Evolutionary conservation across 192 early-diverging fungal species (phyloP), one percentile per base, ranked within the genome.

Genomic region (Irineochytrium annulatum): DNA sequence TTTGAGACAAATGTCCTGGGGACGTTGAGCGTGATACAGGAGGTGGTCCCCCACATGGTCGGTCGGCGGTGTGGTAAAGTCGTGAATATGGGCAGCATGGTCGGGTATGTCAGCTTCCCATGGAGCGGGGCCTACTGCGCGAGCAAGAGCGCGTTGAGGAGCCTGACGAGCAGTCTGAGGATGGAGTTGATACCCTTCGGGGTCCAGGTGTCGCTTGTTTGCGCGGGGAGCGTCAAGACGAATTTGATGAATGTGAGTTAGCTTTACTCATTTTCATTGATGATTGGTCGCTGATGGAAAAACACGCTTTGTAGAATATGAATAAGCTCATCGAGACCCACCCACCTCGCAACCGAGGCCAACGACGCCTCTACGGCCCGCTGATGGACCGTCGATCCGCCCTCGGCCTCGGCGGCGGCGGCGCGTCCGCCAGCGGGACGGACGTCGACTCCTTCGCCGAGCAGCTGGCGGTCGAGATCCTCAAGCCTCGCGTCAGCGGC

Each of bases 1-100:
- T 58, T 65, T 57, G 63, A 65, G 13, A 65, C 63, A 0, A 65
- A 65, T 37, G 63, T 65, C 4, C 3, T 65, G 28, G 63, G 63
- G 1, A 22, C 58, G 26, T 22, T 65, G 22, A 3, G 14, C 19
- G 56, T 65, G 16, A 34, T 49, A 4, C 63, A 65, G 43, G 63
- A 65, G 34, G 57, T 65, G 16, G 63, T 58, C 26, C 63, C 63
- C 8, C 46, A 51, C 55, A 65, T 65, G 63, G 27, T 54, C 20
- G 33, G 53, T 17, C 48, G 60, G 13, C 19, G 37, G 17, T 31
- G 31, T 3, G 60, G 60, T n/a, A 62, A 62, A 35, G 53, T 62
- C 28, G 34, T 62, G 17, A 62, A 65, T 32, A 34, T 65, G 55
- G 63, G 63, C 0, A 65, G 63, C 45, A 65, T 65, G 63, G 29